phyloP scores from a whole-genome alignment of 768 basidiomycete genomes.

The Trametes maxima region DNA sequence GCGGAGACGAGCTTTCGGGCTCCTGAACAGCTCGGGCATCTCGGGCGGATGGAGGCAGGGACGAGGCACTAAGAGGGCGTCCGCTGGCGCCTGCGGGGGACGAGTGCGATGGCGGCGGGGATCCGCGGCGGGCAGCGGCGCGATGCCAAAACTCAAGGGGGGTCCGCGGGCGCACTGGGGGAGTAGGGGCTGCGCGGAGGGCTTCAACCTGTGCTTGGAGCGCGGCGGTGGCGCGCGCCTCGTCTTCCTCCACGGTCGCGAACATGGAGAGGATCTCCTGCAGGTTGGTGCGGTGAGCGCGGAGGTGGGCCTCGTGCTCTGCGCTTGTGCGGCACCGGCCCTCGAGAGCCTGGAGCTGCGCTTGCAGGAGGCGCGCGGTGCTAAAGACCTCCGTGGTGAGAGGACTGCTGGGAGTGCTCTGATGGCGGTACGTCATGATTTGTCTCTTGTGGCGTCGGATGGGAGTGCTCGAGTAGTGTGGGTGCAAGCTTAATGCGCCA shows the following conservation, averaged over 20 bases:
- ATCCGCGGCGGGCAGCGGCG: too few relatives aligned
- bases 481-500: not conserved
- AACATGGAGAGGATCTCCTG: constrained; percentile 15
- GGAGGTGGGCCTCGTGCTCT: constrained; percentile 8
- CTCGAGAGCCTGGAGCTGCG: constrained; percentile 16
- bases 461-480: not conserved
- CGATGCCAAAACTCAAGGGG: not conserved
- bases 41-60: too few relatives aligned
- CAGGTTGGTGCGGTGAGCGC: constrained; percentile 10
- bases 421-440: not conserved
- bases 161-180: not conserved
- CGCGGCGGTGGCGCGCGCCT: constrained; percentile 17
- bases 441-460: not conserved
- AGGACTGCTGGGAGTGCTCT: not conserved
- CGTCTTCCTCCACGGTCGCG: constrained; percentile 21
- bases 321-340: constrained; percentile 13
- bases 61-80: too few relatives aligned
- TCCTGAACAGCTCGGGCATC: not conserved
- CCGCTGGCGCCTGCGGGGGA: too few relatives aligned
- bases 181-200: not conserved
- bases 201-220: constrained; percentile 5
- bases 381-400: constrained; percentile 13
- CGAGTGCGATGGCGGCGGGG: too few relatives aligned
- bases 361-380: constrained; percentile 8
- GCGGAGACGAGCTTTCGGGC: constrained; percentile 4